These are phyloP conservation scores for Plasmodium ovale DNA, from an alignment of 169 alveolate genomes.

Conservation along the genomic window DNA sequence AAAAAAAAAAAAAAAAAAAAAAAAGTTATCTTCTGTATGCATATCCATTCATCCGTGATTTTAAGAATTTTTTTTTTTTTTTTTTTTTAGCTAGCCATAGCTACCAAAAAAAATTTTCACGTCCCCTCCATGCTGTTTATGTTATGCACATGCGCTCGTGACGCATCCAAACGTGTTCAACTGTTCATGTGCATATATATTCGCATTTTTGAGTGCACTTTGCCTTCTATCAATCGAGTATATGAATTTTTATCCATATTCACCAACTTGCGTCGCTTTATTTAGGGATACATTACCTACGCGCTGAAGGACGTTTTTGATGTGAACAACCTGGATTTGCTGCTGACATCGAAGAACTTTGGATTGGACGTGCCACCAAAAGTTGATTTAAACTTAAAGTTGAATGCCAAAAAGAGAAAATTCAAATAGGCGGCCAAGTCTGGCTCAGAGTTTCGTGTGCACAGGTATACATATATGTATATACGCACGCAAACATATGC, in stretches of 20 bases:
- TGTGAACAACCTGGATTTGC: conserved; percentile 96
- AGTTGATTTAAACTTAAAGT: conserved; percentile 94
- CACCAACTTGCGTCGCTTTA: conserved; percentile 34
- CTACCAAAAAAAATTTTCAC: no score
- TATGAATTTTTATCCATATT: no score
- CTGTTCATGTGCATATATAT: no score
- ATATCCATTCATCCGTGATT: no score
- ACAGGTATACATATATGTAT: conserved; percentile 3
- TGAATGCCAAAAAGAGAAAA: conserved; percentile 78
- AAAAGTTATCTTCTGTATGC: no score
- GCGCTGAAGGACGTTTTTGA: conserved; percentile 96
- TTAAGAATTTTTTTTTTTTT: no score
- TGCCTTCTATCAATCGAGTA: no score
- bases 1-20: conserved; percentile 20
- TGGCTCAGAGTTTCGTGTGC: neutral
- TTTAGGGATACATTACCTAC: conserved; percentile 96
- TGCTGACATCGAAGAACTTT: conserved; percentile 94
- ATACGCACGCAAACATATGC: conserved; percentile 3
- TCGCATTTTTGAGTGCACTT: no score
- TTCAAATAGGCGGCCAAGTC: conserved; percentile 37
- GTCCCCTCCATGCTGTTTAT: neutral
- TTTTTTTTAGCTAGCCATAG: no score
- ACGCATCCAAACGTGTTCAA: no score
- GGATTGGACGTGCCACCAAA: conserved; percentile 97
- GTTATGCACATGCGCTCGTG: no score